Evolutionary conservation across 768 basidiomycete species (phyloP).

Genomic region (Tricholoma terreum): DNA sequence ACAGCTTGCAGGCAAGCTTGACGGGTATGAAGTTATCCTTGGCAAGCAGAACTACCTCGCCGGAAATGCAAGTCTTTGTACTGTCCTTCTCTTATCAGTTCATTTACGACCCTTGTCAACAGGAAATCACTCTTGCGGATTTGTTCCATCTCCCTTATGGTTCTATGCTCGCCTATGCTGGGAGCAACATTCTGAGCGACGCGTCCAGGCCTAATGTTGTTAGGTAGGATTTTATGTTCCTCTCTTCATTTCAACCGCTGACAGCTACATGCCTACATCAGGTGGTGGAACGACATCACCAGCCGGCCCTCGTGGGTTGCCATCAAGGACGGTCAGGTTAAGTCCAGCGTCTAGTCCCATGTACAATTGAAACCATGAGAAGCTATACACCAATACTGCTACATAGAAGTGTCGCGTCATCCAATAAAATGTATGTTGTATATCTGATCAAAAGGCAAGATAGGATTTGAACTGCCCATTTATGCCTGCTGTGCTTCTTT

Average conservation of each 20-base stretch:
- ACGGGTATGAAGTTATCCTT: conserved; percentile 52
- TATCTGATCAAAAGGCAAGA: too few species aligned
- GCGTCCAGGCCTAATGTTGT: conserved; percentile 13
- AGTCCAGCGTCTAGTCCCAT: background rate
- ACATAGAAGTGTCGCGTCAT: too few species aligned
- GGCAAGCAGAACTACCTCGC: conserved; percentile 51
- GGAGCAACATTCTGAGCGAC: conserved; percentile 9
- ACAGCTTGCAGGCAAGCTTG: conserved; percentile 37
- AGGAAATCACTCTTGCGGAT: conserved; percentile 17
- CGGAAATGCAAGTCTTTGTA: conserved; percentile 46
- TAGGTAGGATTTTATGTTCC: conserved; percentile 4
- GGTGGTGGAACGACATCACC: conserved; percentile 23
- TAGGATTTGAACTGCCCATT: too few species aligned
- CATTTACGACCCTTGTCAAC: background rate
- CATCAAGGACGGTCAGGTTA: conserved; percentile 21
- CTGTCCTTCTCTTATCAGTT: too few species aligned
- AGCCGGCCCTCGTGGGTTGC: conserved; percentile 19
- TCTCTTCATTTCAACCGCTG: background rate
- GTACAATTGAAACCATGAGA: background rate
- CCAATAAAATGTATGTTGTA: too few species aligned
- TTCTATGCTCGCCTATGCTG: conserved; percentile 8
- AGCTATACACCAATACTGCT: too few species aligned
- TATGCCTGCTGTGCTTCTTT: too few species aligned
- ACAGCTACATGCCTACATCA: background rate
- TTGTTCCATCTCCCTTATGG: conserved; percentile 21